These are phyloP conservation scores for Neocallimastix lanati DNA, from an alignment of 192 early-diverging fungal species.

Conservation along the genomic window DNA sequence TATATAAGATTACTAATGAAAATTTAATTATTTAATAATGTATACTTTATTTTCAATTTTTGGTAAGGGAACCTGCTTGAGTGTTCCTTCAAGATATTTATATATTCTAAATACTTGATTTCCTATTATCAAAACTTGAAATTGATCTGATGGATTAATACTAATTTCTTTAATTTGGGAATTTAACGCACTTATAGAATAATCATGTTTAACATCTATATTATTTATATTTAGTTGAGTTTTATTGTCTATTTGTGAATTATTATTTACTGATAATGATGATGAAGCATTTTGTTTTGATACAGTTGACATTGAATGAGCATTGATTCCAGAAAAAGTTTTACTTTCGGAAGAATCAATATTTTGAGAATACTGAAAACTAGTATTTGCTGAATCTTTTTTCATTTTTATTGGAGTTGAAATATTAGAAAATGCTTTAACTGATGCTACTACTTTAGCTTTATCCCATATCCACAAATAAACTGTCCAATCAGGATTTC, in stretches of 20 bases:
- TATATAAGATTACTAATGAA: too few species aligned
- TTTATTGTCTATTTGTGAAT: not conserved
- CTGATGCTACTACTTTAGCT: not conserved
- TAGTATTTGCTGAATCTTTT: slow-evolving; percentile 25
- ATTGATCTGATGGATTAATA: not conserved
- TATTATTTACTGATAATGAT: not conserved
- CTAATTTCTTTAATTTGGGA: not conserved
- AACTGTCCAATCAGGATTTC: slow-evolving; percentile 34
- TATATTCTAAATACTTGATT: not conserved
- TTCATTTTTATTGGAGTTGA: slow-evolving; percentile 3
- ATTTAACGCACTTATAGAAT: not conserved
- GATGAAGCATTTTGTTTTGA: not conserved
- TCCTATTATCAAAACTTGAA: not conserved
- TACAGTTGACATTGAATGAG: not conserved
- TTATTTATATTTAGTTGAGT: not conserved
- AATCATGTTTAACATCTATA: not conserved
- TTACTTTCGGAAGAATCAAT: not conserved
- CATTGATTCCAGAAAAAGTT: not conserved
- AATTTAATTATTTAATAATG: too few species aligned
- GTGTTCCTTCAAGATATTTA: not conserved
- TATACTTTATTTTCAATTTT: not conserved
- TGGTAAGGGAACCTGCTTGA: not conserved
- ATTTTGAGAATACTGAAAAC: not conserved
- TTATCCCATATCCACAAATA: slow-evolving; percentile 32
- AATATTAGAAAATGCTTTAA: not conserved